Evolutionary conservation across 169 alveolate genomes (phyloP).

Genomic region (Perkinsus marinus): DNA sequence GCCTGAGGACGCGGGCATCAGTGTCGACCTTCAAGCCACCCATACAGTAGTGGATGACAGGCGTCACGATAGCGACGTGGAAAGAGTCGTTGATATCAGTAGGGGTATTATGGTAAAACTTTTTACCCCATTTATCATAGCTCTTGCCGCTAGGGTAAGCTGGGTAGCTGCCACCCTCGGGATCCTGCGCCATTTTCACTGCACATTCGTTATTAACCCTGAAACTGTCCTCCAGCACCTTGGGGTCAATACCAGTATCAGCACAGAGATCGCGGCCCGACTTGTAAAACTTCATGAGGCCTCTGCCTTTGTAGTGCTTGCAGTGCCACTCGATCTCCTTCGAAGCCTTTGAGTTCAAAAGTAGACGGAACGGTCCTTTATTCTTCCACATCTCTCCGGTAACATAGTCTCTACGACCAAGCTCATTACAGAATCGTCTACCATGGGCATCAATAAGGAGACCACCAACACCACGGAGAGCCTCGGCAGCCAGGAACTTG

Average conservation of each 20-base stretch:
- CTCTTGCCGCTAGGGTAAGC: slow-evolving; percentile 9
- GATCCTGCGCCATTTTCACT: slow-evolving; percentile 10
- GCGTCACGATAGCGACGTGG: slow-evolving; percentile 40
- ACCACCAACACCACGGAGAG: slow-evolving; percentile 47
- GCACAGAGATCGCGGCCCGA: background rate
- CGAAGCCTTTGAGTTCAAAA: slow-evolving; percentile 25
- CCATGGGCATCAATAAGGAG: slow-evolving; percentile 34
- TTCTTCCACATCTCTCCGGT: slow-evolving; percentile 32
- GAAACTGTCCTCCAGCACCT: slow-evolving; percentile 9
- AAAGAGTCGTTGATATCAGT: slow-evolving; percentile 1
- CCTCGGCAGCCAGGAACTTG: slow-evolving; percentile 49
- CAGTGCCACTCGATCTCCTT: slow-evolving; percentile 34
- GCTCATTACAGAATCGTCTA: slow-evolving; percentile 46
- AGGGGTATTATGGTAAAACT: background rate
- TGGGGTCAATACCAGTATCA: background rate
- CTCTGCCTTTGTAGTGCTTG: slow-evolving; percentile 10
- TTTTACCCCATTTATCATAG: slow-evolving; percentile 9
- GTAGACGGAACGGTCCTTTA: slow-evolving; percentile 31
- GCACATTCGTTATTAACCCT: slow-evolving; percentile 17
- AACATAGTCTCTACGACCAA: slow-evolving; percentile 34
- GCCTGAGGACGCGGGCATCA: slow-evolving; percentile 16
- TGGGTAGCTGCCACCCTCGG: background rate
- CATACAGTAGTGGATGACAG: slow-evolving; percentile 32
- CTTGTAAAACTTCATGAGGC: slow-evolving; percentile 6
- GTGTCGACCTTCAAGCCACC: background rate